Evolutionary conservation across 1,139 yeast species (phyloP).

Genomic region (Lodderomyces beijingensis): DNA sequence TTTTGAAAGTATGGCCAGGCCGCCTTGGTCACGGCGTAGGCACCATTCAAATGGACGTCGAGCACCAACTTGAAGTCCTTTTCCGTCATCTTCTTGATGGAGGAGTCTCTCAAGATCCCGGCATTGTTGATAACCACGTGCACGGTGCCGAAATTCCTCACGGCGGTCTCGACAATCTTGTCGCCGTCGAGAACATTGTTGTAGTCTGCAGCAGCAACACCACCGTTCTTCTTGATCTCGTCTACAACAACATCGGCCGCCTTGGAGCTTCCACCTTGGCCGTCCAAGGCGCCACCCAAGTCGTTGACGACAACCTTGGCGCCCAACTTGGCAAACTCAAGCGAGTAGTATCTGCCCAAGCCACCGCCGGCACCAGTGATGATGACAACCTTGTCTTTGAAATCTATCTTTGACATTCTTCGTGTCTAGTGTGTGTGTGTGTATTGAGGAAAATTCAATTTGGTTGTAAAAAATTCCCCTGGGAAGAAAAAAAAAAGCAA

Average conservation of each 20-base stretch:
- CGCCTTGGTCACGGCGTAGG: conserved; percentile 78
- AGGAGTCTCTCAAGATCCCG: conserved; percentile 79
- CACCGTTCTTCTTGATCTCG: conserved; percentile 74
- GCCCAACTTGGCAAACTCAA: conserved; percentile 84
- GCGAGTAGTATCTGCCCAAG: conserved; percentile 82
- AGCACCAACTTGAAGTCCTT: conserved; percentile 75
- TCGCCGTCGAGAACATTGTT: conserved; percentile 89
- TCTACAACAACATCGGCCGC: conserved; percentile 90
- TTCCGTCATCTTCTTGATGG: conserved; percentile 77
- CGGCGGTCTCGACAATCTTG: conserved; percentile 80
- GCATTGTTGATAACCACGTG: conserved; percentile 92
- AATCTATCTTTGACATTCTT: conserved; percentile 39
- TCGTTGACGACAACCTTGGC: conserved; percentile 93
- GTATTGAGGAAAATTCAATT: neutral
- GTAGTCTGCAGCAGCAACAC: conserved; percentile 89
- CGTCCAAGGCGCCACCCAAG: conserved; percentile 78
- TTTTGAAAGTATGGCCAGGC: conserved; percentile 90
- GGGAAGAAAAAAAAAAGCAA: conserved; percentile 1
- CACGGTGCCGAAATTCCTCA: conserved; percentile 81
- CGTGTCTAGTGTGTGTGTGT: neutral
- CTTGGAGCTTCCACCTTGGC: conserved; percentile 57
- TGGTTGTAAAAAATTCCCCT: neutral
- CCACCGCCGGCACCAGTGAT: conserved; percentile 99
- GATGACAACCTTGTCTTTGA: conserved; percentile 80
- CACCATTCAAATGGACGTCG: conserved; percentile 87